Base-by-base conservation (phyloP, 2,329 filamentous ascomycete species). In the Diaporthe ilicicola region DNA sequence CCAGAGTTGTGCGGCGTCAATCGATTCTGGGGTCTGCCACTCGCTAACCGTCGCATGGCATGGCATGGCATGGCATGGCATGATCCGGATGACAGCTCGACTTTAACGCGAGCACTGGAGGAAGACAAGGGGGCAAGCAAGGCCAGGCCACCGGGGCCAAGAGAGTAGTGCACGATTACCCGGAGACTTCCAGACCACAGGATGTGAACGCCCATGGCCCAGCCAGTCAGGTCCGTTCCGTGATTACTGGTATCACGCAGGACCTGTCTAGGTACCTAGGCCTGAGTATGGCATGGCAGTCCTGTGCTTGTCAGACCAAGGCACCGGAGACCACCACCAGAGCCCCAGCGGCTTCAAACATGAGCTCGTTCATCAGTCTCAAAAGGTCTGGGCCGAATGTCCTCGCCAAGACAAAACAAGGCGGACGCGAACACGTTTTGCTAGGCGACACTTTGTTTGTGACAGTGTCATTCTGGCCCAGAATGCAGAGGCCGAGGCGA, bases 21-120 rank as follows among this genome's bases (percentile, higher is more conserved):
- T 48, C 42, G 10, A 64, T 62, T 44, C 44, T 50, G 59, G 59
- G 42, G 44, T 37, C 44, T 19, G 59, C 44, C n/a, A 48, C 44
- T 50, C 22, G 29, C 29, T 64, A 50, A 44, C 59, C 29, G 59
- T 64, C 42, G 59, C 59, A 64, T 64, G 59, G 59, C 59, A 64
- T 15, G 27, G 59, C 59, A 37, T 64, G 59, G 59, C 59, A 64
- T 15, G 27, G 59, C 59, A 37, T 64, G 59, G 59, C 59, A 64
- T 64, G 59, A 50, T 37, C 59, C 59, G 59, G 59, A 50, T 64
- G 59, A 50, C 59, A 64, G 59, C 44, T 42, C 50, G 59, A 17
- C 39, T 34, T 62, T 62, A 19, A 62, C 48, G 56, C 56, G 42
- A 62, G 6, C 37, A 10, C 37, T 39, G 37, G 37, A 5, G 37